Conservation (phyloP, 495 filamentous ascomycete genomes). For the Talaromyces trachyspermus region DNA sequence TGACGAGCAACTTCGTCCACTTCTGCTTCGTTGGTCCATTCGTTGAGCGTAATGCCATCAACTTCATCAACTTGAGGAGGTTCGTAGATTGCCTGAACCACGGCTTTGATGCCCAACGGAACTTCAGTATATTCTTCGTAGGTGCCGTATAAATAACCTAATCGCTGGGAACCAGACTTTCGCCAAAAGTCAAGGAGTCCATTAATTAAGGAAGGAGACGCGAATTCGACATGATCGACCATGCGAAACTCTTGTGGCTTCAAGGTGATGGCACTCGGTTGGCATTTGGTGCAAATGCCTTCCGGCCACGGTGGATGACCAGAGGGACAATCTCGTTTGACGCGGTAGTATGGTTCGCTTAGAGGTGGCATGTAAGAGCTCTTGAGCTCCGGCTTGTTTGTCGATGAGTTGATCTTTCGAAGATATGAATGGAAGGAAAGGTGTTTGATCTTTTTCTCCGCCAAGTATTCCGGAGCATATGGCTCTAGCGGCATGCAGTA, state of each 20-base stretch:
- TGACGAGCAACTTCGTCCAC: constrained; percentile 72
- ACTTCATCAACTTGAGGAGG: constrained; percentile 83
- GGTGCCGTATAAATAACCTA: constrained; percentile 87
- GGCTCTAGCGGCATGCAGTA: constrained; percentile 98
- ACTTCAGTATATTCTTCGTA: constrained; percentile 91
- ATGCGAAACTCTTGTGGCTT: constrained; percentile 93
- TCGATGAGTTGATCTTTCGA: constrained; percentile 87
- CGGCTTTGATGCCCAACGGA: constrained; percentile 87
- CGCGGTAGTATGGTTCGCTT: constrained; percentile 87
- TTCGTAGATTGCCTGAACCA: constrained; percentile 97
- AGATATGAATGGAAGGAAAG: constrained; percentile 93
- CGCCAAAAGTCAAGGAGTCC: constrained; percentile 89
- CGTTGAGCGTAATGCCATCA: constrained; percentile 81
- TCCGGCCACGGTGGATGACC: constrained; percentile 91
- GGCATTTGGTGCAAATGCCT: constrained; percentile 98
- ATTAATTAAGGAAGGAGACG: constrained; percentile 73
- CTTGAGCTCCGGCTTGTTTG: constrained; percentile 88
- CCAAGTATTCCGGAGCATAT: constrained; percentile 77
- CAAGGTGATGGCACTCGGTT: constrained; percentile 92
- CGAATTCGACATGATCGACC: constrained; percentile 98
- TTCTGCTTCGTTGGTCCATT: constrained; percentile 83
- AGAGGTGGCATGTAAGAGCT: constrained; percentile 94
- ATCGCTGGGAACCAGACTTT: constrained; percentile 64
- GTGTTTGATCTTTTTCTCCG: constrained; percentile 97
- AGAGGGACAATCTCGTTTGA: constrained; percentile 81